Conservation (phyloP, 345 rosid genomes). For the Gynandropsis gynandra region DNA sequence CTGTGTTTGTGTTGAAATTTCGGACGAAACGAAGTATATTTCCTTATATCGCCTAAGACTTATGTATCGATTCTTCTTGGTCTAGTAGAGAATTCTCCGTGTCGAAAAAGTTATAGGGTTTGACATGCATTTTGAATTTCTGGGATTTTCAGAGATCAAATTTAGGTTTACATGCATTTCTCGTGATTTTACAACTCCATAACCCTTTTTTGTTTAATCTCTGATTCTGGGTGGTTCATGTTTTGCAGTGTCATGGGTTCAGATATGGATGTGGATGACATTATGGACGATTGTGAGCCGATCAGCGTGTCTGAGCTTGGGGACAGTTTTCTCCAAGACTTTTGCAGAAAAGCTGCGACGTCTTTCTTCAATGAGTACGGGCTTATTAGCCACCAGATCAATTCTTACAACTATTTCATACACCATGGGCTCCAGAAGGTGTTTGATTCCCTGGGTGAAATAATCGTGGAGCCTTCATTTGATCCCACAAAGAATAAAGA, state of each 20-base stretch:
- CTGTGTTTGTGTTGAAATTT: too few relatives aligned
- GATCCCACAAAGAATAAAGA: constrained; percentile 70
- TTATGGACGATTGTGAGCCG: constrained; percentile 27
- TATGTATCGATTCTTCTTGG: too few relatives aligned
- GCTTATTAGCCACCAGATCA: constrained; percentile 75
- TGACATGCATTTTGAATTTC: too few relatives aligned
- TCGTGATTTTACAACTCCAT: too few relatives aligned
- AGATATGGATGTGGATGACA: constrained; percentile 28
- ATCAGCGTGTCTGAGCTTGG: constrained; percentile 38
- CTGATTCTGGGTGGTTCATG: too few relatives aligned
- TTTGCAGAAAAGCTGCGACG: constrained; percentile 56
- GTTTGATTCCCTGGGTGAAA: constrained; percentile 61
- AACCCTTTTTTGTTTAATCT: too few relatives aligned
- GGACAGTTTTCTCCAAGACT: constrained; percentile 33
- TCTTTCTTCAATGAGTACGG: constrained; percentile 63
- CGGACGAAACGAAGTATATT: too few relatives aligned
- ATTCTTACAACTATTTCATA: constrained; percentile 71
- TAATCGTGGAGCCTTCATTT: constrained; percentile 54
- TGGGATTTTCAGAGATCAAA: too few relatives aligned
- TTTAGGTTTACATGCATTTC: too few relatives aligned
- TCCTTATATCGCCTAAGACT: too few relatives aligned
- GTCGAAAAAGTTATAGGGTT: too few relatives aligned
- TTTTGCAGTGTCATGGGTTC: neutral
- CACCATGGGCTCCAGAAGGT: constrained; percentile 50
- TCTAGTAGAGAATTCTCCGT: too few relatives aligned